A percentile compares a stretch with the other conserved stretches of the same genome.
Conservation (phyloP, 345 rosid genomes). For the Psidium friedrichsthalianum region DNA sequence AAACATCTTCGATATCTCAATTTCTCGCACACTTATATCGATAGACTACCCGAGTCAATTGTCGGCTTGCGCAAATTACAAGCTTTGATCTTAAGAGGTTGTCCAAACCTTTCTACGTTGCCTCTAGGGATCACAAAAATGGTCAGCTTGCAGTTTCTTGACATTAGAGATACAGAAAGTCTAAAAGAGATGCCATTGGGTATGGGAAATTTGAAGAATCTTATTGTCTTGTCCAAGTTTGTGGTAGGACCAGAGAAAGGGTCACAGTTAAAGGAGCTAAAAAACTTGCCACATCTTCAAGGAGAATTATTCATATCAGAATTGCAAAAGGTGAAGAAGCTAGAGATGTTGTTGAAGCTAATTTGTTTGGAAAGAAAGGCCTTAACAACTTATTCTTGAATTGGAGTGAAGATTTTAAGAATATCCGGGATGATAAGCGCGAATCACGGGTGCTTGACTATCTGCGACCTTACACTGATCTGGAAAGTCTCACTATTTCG, state of each 20-base stretch:
- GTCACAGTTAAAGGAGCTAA: not conserved
- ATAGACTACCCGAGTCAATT: not conserved
- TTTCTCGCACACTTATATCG: not conserved
- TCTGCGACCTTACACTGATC: not conserved
- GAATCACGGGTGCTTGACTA: not conserved
- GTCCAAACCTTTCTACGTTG: not conserved
- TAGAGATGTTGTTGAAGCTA: not conserved
- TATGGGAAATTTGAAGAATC: not conserved
- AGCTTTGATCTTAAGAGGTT: not conserved
- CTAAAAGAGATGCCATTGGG: not conserved
- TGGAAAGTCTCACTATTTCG: not conserved
- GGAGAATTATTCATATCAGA: not conserved
- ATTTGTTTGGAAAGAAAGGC: not conserved
- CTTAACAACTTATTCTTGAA: not conserved
- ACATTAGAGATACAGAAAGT: not conserved
- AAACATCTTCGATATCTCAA: not conserved
- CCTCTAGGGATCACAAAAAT: not conserved
- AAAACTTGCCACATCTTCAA: not conserved
- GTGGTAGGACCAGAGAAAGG: not conserved
- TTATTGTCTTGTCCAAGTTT: not conserved
- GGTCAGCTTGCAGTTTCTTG: not conserved
- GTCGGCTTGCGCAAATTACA: not conserved
- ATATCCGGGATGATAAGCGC: accelerated
- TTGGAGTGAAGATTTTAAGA: not conserved
- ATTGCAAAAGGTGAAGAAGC: not conserved